These are phyloP conservation scores for Miamiensis avidus DNA, from an alignment of 169 alveolate species.

Conservation along the genomic window DNA sequence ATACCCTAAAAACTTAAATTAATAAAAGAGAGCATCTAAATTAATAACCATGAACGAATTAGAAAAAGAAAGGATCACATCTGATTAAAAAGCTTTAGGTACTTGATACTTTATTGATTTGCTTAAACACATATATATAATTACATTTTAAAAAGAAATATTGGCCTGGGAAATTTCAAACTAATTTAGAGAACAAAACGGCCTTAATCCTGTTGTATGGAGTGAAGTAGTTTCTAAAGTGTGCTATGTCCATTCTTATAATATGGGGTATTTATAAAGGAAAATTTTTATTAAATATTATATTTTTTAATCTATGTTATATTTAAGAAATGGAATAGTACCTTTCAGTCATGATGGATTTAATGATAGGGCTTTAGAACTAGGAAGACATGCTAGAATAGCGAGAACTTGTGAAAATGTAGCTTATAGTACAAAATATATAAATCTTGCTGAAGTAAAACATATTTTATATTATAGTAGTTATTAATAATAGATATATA, in stretches of 20 bases:
- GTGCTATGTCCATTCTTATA: background rate
- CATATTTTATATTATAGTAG: conserved; percentile 41
- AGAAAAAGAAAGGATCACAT: background rate
- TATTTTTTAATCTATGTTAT: no score
- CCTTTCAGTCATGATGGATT: conserved; percentile 88
- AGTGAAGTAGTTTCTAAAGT: background rate
- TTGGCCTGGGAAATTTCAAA: background rate
- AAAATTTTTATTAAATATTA: no score
- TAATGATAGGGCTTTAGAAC: conserved; percentile 56
- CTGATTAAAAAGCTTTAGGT: background rate
- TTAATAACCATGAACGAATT: background rate
- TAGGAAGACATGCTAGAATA: conserved; percentile 59
- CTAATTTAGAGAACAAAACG: background rate
- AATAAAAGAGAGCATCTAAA: no score
- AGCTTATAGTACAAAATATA: conserved; percentile 55
- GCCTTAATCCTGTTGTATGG: background rate
- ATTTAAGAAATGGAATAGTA: conserved; percentile 44
- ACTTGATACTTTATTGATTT: background rate
- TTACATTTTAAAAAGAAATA: background rate
- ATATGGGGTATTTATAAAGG: background rate
- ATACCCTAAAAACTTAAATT: background rate
- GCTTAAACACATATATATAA: no score
- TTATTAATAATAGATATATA: background rate
- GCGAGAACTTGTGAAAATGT: conserved; percentile 78
- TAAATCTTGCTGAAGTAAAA: conserved; percentile 52